phyloP scores from a whole-genome alignment of 257 asterid species.

The Paulownia fortunei region DNA sequence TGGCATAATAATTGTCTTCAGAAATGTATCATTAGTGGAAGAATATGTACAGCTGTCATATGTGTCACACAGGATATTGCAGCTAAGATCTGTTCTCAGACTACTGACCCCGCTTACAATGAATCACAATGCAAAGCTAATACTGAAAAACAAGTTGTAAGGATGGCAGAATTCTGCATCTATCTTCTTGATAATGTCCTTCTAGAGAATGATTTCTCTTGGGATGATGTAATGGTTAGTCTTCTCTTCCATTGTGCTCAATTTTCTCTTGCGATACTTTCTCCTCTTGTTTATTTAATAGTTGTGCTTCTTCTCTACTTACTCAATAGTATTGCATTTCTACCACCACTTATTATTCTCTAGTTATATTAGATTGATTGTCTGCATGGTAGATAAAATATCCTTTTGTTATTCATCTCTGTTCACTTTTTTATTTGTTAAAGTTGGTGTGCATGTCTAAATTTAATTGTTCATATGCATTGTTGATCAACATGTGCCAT shows the following conservation, averaged over 20 bases:
- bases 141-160: constrained; percentile 46
- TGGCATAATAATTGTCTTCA: constrained; percentile 76
- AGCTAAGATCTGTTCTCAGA: constrained; percentile 48
- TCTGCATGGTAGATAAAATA: not conserved
- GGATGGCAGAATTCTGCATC: constrained; percentile 72
- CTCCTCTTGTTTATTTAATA: not conserved
- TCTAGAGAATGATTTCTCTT: constrained; percentile 56
- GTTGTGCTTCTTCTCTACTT: not conserved
- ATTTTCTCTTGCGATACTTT: not conserved
- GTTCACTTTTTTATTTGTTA: not conserved
- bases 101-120: constrained; percentile 26
- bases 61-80: constrained; percentile 63
- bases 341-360: not conserved
- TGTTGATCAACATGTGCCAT: not conserved
- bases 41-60: constrained; percentile 63
- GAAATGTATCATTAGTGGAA: constrained; percentile 63
- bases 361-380: constrained; percentile 1
- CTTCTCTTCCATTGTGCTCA: constrained; percentile 23
- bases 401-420: not conserved
- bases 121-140: constrained; percentile 36
- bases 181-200: constrained; percentile 65
- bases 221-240: constrained; percentile 86
- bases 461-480: not conserved
- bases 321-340: not conserved
- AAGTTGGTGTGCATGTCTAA: not conserved